Evolutionary conservation across 2,329 filamentous ascomycete species (phyloP).

Genomic region (Coniochaeta ligniaria): DNA sequence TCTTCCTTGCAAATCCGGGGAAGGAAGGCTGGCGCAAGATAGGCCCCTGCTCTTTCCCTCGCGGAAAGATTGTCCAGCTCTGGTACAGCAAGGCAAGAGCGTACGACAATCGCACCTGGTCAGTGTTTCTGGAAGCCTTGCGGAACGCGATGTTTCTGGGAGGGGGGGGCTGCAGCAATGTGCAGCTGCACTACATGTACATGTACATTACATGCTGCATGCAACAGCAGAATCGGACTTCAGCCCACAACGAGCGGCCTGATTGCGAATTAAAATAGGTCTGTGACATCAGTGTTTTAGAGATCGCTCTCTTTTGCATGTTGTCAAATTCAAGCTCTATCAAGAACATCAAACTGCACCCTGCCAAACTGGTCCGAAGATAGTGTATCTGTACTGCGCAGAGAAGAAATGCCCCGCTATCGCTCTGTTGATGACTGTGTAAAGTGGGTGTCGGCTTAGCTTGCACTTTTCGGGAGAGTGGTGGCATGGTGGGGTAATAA

Average conservation of each 20-base stretch:
- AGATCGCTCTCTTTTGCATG: background rate
- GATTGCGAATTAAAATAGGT: background rate
- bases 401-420: background rate
- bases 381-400: background rate
- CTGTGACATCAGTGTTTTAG: background rate
- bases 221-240: background rate
- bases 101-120: background rate
- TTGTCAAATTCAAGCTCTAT: background rate
- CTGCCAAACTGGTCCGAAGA: too few relatives aligned
- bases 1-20: background rate
- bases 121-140: background rate
- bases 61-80: background rate
- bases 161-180: background rate
- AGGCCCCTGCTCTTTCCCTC: background rate
- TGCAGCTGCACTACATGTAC: conserved; percentile 1
- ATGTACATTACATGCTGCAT: background rate
- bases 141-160: background rate
- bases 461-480: background rate
- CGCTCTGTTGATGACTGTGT: background rate
- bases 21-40: background rate
- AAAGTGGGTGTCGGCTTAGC: background rate
- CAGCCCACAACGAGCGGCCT: background rate
- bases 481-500: conserved; percentile 2
- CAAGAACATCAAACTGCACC: too few relatives aligned
- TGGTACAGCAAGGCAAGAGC: background rate